These are phyloP conservation scores for Hericium rajendrae DNA, from an alignment of 768 basidiomycete genomes.

Conservation along the genomic window DNA sequence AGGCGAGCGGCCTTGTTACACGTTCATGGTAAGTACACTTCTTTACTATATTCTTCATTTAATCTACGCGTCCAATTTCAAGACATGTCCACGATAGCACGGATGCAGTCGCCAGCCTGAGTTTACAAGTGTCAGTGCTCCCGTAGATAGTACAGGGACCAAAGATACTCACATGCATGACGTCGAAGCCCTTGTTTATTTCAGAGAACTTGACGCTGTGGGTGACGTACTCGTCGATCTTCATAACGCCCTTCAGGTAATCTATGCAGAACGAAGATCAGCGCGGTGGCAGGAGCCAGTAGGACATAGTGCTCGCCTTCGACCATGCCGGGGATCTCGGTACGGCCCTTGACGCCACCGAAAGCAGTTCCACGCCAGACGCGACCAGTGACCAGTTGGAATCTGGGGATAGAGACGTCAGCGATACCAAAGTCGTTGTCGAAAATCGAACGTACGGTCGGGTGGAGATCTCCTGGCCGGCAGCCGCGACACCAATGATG, in stretches of 20 bases:
- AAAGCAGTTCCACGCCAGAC: slow-evolving; percentile 95
- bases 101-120: slow-evolving; percentile 81
- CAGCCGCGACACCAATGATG: slow-evolving; percentile 93
- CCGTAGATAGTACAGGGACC: background rate
- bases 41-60: background rate
- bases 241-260: slow-evolving; percentile 72
- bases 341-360: slow-evolving; percentile 96
- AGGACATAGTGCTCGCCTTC: slow-evolving; percentile 44
- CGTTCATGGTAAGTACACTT: background rate
- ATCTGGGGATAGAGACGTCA: slow-evolving; percentile 14
- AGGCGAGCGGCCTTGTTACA: no score
- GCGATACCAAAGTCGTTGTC: slow-evolving; percentile 25
- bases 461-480: slow-evolving; percentile 67
- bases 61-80: slow-evolving; percentile 1
- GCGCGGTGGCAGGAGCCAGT: background rate
- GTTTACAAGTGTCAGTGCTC: slow-evolving; percentile 8
- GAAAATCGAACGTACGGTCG: slow-evolving; percentile 20
- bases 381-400: slow-evolving; percentile 74
- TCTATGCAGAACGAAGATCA: slow-evolving; percentile 33
- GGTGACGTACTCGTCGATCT: slow-evolving; percentile 94
- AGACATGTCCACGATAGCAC: slow-evolving; percentile 88
- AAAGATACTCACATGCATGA: slow-evolving; percentile 80
- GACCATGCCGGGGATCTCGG: slow-evolving; percentile 89
- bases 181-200: slow-evolving; percentile 83
- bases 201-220: slow-evolving; percentile 67